phyloP scores from a whole-genome alignment of 805 yeast genomes.

The Candida pseudofarinosa region DNA sequence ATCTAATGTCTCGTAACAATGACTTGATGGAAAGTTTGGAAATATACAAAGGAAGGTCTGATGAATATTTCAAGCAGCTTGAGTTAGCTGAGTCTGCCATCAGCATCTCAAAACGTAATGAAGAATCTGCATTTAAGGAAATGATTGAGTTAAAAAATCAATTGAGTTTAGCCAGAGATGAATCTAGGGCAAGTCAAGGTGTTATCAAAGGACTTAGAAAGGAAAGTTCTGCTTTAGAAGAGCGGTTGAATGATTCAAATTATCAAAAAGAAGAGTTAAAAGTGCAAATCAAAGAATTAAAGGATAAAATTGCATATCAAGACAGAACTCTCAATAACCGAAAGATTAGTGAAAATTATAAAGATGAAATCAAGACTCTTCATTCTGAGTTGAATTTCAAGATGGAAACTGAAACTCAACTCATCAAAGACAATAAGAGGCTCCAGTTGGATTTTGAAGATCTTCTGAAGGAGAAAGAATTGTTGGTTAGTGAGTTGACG shows the following conservation, averaged over 20 bases:
- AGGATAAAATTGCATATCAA: constrained; percentile 54
- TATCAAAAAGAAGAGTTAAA: constrained; percentile 50
- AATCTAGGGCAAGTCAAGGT: constrained; percentile 50
- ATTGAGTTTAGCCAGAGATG: constrained; percentile 47
- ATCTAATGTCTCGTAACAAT: constrained; percentile 49
- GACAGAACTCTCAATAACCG: constrained; percentile 43
- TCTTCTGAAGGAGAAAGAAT: constrained; percentile 18
- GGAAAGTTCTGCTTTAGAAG: constrained; percentile 50
- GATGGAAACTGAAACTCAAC: constrained; percentile 60
- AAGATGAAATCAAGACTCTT: constrained; percentile 50
- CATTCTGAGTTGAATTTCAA: constrained; percentile 50
- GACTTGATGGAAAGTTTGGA: constrained; percentile 54
- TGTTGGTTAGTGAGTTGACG: constrained; percentile 27
- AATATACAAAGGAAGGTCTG: constrained; percentile 67
- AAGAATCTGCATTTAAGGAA: constrained; percentile 50
- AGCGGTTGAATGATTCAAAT: constrained; percentile 51
- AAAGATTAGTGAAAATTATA: constrained; percentile 40
- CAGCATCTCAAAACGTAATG: constrained; percentile 58
- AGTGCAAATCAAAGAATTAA: constrained; percentile 45
- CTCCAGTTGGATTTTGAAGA: constrained; percentile 58
- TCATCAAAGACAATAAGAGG: constrained; percentile 61
- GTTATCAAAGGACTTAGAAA: constrained; percentile 50
- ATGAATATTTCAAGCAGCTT: constrained; percentile 65
- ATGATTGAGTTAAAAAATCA: constrained; percentile 38
- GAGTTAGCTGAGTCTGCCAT: constrained; percentile 78